phyloP scores from a whole-genome alignment of 2,329 filamentous ascomycete genomes.

The Lithohypha guttulata region DNA sequence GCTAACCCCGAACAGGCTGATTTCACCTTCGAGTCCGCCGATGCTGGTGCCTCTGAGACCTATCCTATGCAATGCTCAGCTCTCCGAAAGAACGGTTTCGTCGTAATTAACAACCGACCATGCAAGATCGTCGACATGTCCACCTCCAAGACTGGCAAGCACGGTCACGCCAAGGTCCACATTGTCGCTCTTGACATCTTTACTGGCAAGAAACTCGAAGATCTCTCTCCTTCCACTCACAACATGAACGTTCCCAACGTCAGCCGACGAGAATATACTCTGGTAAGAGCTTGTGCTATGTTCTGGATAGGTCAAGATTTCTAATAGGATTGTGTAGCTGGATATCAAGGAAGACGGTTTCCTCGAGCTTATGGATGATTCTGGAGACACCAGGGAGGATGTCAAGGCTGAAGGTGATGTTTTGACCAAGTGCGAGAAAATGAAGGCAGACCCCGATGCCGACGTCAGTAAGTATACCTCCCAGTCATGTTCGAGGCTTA shows the following conservation, averaged over 20 bases:
- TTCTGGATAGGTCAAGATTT: not conserved
- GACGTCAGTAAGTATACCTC: slow-evolving; percentile 66
- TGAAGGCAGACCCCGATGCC: slow-evolving; percentile 71
- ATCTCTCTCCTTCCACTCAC: slow-evolving; percentile 93
- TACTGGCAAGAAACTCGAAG: slow-evolving; percentile 98
- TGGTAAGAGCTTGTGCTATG: slow-evolving; percentile 52
- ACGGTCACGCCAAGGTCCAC: slow-evolving; percentile 99
- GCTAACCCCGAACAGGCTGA: no score
- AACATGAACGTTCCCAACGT: slow-evolving; percentile 86
- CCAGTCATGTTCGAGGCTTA: not conserved
- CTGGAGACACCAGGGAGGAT: slow-evolving; percentile 84
- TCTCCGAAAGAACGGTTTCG: slow-evolving; percentile 97
- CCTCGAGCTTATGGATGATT: slow-evolving; percentile 84
- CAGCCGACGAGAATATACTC: slow-evolving; percentile 78
- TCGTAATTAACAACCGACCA: slow-evolving; percentile 94
- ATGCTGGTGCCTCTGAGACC: slow-evolving; percentile 90
- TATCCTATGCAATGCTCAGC: slow-evolving; percentile 99
- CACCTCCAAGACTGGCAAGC: slow-evolving; percentile 99
- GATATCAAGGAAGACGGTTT: slow-evolving; percentile 89
- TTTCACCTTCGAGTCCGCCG: slow-evolving; percentile 79
- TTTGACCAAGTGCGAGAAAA: slow-evolving; percentile 72
- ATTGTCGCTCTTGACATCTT: slow-evolving; percentile 97
- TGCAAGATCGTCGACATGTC: slow-evolving; percentile 99
- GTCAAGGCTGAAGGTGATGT: slow-evolving; percentile 88
- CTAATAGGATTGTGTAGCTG: slow-evolving; percentile 45